Base-by-base conservation (phyloP, 2,329 filamentous ascomycete species). In the Tolypocladium amazonense region DNA sequence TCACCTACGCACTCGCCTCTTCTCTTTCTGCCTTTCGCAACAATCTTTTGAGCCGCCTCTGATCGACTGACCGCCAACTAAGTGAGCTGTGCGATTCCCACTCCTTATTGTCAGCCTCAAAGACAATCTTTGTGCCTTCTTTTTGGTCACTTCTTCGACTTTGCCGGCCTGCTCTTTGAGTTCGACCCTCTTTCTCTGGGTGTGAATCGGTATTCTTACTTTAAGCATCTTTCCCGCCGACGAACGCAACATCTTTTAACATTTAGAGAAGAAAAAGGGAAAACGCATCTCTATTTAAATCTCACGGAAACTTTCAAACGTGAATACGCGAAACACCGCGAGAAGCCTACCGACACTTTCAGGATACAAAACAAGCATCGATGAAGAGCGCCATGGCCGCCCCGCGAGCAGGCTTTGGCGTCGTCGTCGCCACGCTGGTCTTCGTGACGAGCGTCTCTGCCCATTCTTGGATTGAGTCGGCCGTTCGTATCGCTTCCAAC, bases 391-490 rank as follows among this genome's bases (percentile, higher is more conserved):
- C 6, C 56, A 70, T 70, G 68, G 68, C 62, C 12, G 41, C 57
- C 43, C 61, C 63, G 27, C 58, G 62, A 37, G 57, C 65, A 58
- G 64, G 68, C 11, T 30, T 53, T 53, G 27, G 30, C 50, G 50
- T 35, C 60, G 60, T 72, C 41, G 63, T 62, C 23, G 61, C 65
- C 45, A 58, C 66, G 4, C 61, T 77, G 33, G 68, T 75, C 45
- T 63, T 76, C 56, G 64, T 63, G 12, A 61, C 61, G 41, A 58
- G 66, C 7, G 72, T 68, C 39, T 65, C 65, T 33, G 87, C 84
- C 41, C 93, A 97, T 74, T 88, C 86, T 23, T 97, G 92, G 92
- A 81, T 93, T 56, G 92, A 97, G 74, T 79, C 87, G 67, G 78
- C 93, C 56, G 83, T 79, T 62, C 84, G 85, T 60, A 86, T 97